Evolutionary conservation across 2,329 filamentous ascomycete genomes (phyloP).

Genomic region (Clarireedia monteithiana): DNA sequence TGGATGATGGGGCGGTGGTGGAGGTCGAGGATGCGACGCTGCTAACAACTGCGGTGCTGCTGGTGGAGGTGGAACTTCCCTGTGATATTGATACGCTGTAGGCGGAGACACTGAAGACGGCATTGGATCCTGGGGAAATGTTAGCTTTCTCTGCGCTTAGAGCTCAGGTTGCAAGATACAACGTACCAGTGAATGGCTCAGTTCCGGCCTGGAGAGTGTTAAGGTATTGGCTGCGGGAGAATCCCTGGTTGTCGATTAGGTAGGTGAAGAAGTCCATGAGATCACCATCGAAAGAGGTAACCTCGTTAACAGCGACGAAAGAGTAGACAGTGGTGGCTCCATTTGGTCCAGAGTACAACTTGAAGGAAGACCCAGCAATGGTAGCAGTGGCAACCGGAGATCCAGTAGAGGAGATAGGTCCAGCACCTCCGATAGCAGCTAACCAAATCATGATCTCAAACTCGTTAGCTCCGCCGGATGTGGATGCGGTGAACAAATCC

Average conservation of each 20-base stretch:
- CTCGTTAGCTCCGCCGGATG: constrained; percentile 38
- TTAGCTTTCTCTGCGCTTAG: neutral
- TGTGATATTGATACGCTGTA: constrained; percentile 1
- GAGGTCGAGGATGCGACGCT: neutral
- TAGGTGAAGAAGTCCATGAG: constrained; percentile 50
- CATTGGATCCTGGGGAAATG: neutral
- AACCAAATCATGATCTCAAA: constrained; percentile 64
- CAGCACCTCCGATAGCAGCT: constrained; percentile 46
- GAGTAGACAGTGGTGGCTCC: constrained; percentile 52
- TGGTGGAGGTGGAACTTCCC: neutral
- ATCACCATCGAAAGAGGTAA: constrained; percentile 48
- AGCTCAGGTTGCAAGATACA: neutral
- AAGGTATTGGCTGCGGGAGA: constrained; percentile 43
- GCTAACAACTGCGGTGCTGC: neutral
- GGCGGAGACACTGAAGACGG: neutral
- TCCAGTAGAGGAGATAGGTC: constrained; percentile 47
- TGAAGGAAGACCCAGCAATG: constrained; percentile 46
- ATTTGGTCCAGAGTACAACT: constrained; percentile 51
- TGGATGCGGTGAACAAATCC: constrained; percentile 49
- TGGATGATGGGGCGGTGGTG: neutral
- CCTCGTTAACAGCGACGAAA: constrained; percentile 42
- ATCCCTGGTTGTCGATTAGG: constrained; percentile 40
- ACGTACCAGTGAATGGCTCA: constrained; percentile 42
- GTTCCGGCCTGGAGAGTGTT: constrained; percentile 46
- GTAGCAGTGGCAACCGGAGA: constrained; percentile 44